Evolutionary conservation across 2,329 filamentous ascomycete genomes (phyloP).

Genomic region (Lasiodiplodia sp.): DNA sequence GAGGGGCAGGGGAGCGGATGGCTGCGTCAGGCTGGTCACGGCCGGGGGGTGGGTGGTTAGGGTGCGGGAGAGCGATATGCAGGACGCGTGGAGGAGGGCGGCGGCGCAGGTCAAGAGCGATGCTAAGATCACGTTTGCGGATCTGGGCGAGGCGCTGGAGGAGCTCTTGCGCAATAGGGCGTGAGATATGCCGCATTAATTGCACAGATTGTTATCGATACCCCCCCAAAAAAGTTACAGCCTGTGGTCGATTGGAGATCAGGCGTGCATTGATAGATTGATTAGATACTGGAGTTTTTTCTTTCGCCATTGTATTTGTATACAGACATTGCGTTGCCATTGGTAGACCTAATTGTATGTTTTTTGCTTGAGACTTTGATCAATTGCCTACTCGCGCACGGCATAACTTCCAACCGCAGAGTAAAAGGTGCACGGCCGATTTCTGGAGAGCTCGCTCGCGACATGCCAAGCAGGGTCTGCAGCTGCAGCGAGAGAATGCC

Average conservation of each 20-base stretch:
- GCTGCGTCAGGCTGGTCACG: slow-evolving; percentile 50
- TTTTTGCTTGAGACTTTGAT: background rate
- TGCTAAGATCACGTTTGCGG: slow-evolving; percentile 44
- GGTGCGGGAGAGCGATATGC: slow-evolving; percentile 50
- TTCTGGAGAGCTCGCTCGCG: background rate
- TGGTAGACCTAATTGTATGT: background rate
- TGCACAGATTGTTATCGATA: slow-evolving; percentile 32
- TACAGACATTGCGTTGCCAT: background rate
- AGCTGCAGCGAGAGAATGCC: background rate
- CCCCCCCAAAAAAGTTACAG: slow-evolving; percentile 3
- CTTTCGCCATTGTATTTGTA: background rate
- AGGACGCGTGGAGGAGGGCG: slow-evolving; percentile 46
- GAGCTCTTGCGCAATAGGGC: slow-evolving; percentile 32
- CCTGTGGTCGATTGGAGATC: slow-evolving; percentile 1
- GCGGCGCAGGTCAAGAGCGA: slow-evolving; percentile 36
- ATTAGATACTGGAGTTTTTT: slow-evolving; percentile 5
- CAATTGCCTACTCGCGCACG: background rate
- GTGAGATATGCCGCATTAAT: background rate
- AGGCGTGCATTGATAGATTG: background rate
- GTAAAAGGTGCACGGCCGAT: background rate
- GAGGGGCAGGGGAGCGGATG: slow-evolving; percentile 35
- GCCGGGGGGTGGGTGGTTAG: slow-evolving; percentile 52
- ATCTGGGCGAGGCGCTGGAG: slow-evolving; percentile 50
- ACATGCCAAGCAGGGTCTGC: background rate
- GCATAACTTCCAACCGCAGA: background rate